These are phyloP conservation scores for Zalaria obscura DNA, from an alignment of 2,329 filamentous ascomycete genomes.

Conservation along the genomic window DNA sequence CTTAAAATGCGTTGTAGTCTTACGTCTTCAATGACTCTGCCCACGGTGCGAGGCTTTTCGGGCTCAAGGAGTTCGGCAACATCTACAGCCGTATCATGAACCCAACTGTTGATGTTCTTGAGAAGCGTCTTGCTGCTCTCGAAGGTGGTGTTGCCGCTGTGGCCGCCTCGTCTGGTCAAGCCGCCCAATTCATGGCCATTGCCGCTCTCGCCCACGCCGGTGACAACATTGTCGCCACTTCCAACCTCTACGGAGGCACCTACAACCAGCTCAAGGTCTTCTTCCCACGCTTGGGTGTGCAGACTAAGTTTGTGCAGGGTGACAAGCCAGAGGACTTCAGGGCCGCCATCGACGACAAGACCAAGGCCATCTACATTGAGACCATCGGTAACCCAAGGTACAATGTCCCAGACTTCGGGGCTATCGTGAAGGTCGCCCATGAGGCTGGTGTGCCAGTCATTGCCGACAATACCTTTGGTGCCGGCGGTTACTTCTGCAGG, in stretches of 20 bases:
- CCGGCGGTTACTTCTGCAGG: conserved; percentile 74
- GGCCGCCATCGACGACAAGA: conserved; percentile 77
- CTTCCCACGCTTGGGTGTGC: conserved; percentile 73
- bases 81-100: conserved; percentile 98
- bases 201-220: conserved; percentile 70
- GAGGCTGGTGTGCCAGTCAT: conserved; percentile 44
- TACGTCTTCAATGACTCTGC: conserved; percentile 92
- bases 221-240: conserved; percentile 86
- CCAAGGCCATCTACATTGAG: conserved; percentile 85
- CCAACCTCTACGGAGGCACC: conserved; percentile 85
- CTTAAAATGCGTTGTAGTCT: conserved; percentile 38
- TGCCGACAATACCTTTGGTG: conserved; percentile 92
- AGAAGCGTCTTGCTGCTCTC: conserved; percentile 89
- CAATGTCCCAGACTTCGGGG: conserved; percentile 83
- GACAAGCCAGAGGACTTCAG: conserved; percentile 69
- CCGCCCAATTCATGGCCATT: conserved; percentile 85
- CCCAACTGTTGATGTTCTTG: conserved; percentile 88
- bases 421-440: conserved; percentile 68
- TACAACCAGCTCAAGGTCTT: conserved; percentile 97
- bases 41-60: conserved; percentile 86
- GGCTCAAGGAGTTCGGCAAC: conserved; percentile 93
- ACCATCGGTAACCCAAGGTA: conserved; percentile 88
- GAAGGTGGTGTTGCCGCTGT: conserved; percentile 84
- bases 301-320: conserved; percentile 73
- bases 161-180: conserved; percentile 72